Base-by-base conservation (phyloP, 352 stramenopile genomes). In the Phytopythium helicoides region DNA sequence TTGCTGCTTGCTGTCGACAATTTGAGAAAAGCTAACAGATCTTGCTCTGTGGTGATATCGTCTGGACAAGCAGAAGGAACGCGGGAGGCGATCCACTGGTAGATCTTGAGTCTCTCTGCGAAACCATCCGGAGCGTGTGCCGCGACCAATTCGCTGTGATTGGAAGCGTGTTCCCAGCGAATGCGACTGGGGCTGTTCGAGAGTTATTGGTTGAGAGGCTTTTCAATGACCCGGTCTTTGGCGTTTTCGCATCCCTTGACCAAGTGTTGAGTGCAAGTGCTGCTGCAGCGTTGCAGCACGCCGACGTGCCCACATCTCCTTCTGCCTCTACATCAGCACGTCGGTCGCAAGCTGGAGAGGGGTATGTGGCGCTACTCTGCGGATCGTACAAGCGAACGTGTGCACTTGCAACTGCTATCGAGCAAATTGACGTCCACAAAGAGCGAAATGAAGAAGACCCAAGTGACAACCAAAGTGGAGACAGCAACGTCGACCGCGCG, bases 221-320 rank as follows among this genome's bases (percentile, higher is more conserved):
- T 19, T 92, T 87, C 40, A 88, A 90, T 28, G 83, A 93, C 42
- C 83, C 83, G 28, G 83, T 73, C 2, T 93, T 92, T 10, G 83
- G 83, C 0, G 76, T 93, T 47, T 75, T 88, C 41, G 89, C 78
- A 7, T 87, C 84, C 40, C 50, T 93, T 19, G 83, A 93, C 31
- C 70, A 83, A 28, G 71, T 91, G 22, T 49, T 93, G n/a, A 86
- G 49, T n/a, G 61, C 56, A 6, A 60, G 58, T 41, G 54, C 46
- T 34, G 60, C 62, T 16, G 58, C 60, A 18, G 53, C 60, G 3
- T 40, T 45, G 41, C 39, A 59, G 14, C 55, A 46, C 25, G 11
- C 33, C 11, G 19, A 39, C 16, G 28, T 48, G 38, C 33, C 39
- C 42, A 36, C 31, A 45, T 34, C 19, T n/a, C 19, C 25, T 31